Evolutionary conservation across 2,329 filamentous ascomycete species (phyloP).

Genomic region (Epicoccum nigrum): DNA sequence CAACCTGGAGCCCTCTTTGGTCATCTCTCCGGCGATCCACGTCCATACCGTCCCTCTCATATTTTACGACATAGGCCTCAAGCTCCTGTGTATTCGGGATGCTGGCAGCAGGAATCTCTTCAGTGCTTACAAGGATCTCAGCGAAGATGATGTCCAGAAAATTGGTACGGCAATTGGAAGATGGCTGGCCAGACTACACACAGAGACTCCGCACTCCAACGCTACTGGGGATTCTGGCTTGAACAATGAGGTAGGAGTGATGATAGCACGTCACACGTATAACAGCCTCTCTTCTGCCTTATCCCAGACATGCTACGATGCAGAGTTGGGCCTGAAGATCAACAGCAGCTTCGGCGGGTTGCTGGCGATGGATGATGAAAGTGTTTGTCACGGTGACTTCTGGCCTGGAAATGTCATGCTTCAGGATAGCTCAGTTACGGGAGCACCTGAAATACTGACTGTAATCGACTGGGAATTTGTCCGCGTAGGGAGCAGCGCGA

Average conservation of each 20-base stretch:
- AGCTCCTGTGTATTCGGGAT: constrained; percentile 41
- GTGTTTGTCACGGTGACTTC: constrained; percentile 49
- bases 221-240: not conserved
- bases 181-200: constrained; percentile 45
- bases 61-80: constrained; percentile 33
- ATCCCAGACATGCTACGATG: not conserved
- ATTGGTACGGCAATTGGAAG: constrained; percentile 35
- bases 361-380: constrained; percentile 39
- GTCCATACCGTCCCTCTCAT: constrained; percentile 29
- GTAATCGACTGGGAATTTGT: constrained; percentile 48
- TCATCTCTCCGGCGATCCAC: not conserved
- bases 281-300: constrained; percentile 32
- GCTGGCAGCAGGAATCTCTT: constrained; percentile 41
- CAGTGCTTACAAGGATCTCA: constrained; percentile 33
- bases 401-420: constrained; percentile 49
- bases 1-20: not conserved
- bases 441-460: constrained; percentile 25
- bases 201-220: constrained; percentile 17
- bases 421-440: not conserved
- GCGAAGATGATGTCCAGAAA: constrained; percentile 21
- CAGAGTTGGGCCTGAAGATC: constrained; percentile 29
- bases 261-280: constrained; percentile 42
- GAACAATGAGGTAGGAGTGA: constrained; percentile 33
- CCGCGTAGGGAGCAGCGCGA: constrained; percentile 42
- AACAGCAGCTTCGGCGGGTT: constrained; percentile 22